A percentile compares a stretch with the other conserved stretches of the same genome.
These are phyloP conservation scores for Penicillium polonicum DNA, from an alignment of 2,329 filamentous ascomycete genomes.

Conservation along the genomic window DNA sequence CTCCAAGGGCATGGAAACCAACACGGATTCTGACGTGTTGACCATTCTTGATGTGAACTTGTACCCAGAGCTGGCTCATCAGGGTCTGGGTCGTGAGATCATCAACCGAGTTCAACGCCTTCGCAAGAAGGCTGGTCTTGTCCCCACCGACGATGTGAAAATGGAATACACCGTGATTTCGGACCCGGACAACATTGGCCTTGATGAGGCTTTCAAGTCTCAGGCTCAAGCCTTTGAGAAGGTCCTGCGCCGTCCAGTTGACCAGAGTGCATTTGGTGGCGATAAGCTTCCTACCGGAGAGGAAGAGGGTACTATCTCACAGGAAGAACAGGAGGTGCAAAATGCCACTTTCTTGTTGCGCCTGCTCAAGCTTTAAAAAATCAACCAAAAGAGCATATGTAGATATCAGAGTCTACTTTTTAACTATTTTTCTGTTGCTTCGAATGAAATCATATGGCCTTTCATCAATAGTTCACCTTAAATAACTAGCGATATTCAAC, in stretches of 20 bases:
- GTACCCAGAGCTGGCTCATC: constrained; percentile 81
- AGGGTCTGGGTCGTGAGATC: constrained; percentile 87
- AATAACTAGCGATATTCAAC: background rate
- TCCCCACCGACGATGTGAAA: constrained; percentile 89
- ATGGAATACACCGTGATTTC: constrained; percentile 86
- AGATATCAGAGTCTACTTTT: constrained; percentile 11
- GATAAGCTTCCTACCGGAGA: constrained; percentile 54
- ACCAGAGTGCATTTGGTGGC: constrained; percentile 63
- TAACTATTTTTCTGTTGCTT: background rate
- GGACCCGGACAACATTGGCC: constrained; percentile 73
- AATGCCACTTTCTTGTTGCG: constrained; percentile 77
- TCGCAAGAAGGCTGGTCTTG: constrained; percentile 87
- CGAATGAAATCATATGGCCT: constrained; percentile 6
- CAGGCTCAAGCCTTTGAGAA: constrained; percentile 72
- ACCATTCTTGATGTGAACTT: constrained; percentile 82
- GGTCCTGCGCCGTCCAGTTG: constrained; percentile 72
- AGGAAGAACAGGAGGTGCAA: constrained; percentile 84
- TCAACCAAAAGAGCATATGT: constrained; percentile 1
- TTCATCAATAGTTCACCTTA: constrained; percentile 1
- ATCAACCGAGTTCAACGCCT: constrained; percentile 90
- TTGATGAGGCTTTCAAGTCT: constrained; percentile 67
- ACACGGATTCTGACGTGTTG: constrained; percentile 85
- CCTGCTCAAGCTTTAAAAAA: constrained; percentile 66
- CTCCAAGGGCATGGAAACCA: constrained; percentile 76
- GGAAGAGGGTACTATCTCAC: constrained; percentile 65